phyloP scores from a whole-genome alignment of 148 eudicot species.

The Nepenthes gracilis region DNA sequence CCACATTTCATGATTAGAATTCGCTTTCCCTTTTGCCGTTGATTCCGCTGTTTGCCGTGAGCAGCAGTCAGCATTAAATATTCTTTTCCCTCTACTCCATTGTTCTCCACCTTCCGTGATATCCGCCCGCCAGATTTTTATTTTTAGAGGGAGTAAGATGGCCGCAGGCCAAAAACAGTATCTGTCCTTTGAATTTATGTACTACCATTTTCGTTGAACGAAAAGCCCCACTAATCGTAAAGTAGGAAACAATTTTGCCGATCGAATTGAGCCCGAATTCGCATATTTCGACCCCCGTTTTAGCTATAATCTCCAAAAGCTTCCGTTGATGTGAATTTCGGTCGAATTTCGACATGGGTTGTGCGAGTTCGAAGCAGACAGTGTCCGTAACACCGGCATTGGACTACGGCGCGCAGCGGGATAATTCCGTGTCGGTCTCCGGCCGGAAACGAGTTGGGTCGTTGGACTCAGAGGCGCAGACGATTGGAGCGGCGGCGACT shows the following conservation, averaged over 20 bases:
- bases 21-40: too few species aligned
- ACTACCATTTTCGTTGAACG: too few species aligned
- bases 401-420: constrained; percentile 46
- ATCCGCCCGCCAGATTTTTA: constrained; percentile 8
- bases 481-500: constrained; percentile 25
- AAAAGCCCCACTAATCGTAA: too few species aligned
- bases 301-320: background rate
- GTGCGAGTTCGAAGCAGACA: constrained; percentile 80
- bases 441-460: constrained; percentile 30
- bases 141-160: too few species aligned
- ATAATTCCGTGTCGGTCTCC: constrained; percentile 31
- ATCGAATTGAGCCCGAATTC: background rate
- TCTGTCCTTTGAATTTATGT: too few species aligned
- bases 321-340: constrained; percentile 12
- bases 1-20: too few species aligned
- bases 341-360: constrained; percentile 44
- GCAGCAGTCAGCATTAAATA: constrained; percentile 5
- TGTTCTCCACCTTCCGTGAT: constrained; percentile 34
- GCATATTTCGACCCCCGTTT: background rate
- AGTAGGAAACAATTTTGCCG: background rate
- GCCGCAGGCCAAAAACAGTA: too few species aligned
- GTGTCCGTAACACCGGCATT: constrained; percentile 81
- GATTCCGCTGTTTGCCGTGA: background rate
- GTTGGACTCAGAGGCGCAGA: constrained; percentile 2
- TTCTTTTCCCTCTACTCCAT: constrained; percentile 7